Base-by-base conservation (phyloP, 108 stramenopile genomes). In the Epipyxis sp. region DNA sequence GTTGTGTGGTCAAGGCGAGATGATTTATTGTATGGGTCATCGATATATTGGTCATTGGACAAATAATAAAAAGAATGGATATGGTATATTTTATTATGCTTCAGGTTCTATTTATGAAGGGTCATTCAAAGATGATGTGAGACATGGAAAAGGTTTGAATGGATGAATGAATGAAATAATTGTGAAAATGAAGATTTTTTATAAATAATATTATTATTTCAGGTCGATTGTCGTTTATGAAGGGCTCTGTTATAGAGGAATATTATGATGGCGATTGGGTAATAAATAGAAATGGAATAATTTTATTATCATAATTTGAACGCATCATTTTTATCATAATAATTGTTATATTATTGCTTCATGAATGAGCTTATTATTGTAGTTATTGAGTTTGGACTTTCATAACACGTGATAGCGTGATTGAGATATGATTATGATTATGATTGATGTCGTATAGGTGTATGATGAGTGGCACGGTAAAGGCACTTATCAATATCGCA, bases 91-190 rank as follows among this genome's bases (percentile, higher is more conserved):
- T 77, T 78, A 57, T 69, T 83, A 83, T 40, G 40, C 57, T 40
- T 59, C 80, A 32, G 78, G 76, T 1, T 40, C 79, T 42, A 58
- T 80, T 1, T 83, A 83, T 61, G 65, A 80, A 41, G 82, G 82
- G 32, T 41, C 59, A 25, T 83, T 80, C 40, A 29, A n/a, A 35
- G 45, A 79, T 39, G 82, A 83, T 32, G 29, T 71, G 3, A 35
- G 40, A 35, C 72, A 79, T 44, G 82, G 82, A 0, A 37, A 20
- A 42, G 82, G n/a, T n/a, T n/a, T n/a, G n/a, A n/a, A n/a, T n/a
- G n/a, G n/a, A n/a, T n/a, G n/a, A n/a, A n/a, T n/a, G n/a, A n/a
- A n/a, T n/a, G n/a, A n/a, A n/a, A n/a, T n/a, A n/a, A n/a, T n/a
- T n/a, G n/a, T n/a, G n/a, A n/a, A n/a, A n/a, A n/a, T n/a, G n/a